A percentile compares a stretch with the other conserved stretches of the same genome.
Conservation (phyloP, 2,329 filamentous ascomycete species). For the Chrysoporthe cubensis region DNA sequence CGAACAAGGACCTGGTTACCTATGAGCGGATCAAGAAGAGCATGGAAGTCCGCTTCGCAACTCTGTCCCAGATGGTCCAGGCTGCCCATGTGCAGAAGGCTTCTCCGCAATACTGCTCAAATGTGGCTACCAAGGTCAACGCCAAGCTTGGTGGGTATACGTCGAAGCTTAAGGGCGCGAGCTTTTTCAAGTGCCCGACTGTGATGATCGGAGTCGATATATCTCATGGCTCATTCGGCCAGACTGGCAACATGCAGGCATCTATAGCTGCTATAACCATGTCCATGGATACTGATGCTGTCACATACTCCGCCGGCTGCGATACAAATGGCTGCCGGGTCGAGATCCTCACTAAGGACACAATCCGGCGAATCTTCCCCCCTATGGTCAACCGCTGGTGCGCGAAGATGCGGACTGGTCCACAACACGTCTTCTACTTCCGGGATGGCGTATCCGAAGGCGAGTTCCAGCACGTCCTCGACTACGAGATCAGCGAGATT, state of each 20-base stretch:
- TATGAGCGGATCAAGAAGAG: slow-evolving; percentile 91
- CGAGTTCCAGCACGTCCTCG: slow-evolving; percentile 79
- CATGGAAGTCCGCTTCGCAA: slow-evolving; percentile 82
- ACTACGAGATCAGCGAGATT: slow-evolving; percentile 76
- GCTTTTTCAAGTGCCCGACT: slow-evolving; percentile 59
- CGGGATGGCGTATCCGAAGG: slow-evolving; percentile 91
- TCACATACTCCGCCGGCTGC: slow-evolving; percentile 77
- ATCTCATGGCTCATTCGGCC: slow-evolving; percentile 77
- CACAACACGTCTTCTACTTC: slow-evolving; percentile 84
- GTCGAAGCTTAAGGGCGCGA: slow-evolving; percentile 46
- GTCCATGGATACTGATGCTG: slow-evolving; percentile 71
- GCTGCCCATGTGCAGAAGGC: slow-evolving; percentile 68
- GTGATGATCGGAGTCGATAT: slow-evolving; percentile 93
- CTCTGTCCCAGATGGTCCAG: slow-evolving; percentile 83
- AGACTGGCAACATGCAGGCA: slow-evolving; percentile 45
- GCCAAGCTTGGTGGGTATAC: slow-evolving; percentile 90
- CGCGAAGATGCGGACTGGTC: slow-evolving; percentile 56
- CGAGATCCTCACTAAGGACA: slow-evolving; percentile 75
- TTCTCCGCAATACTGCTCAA: slow-evolving; percentile 84
- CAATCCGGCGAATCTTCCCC: slow-evolving; percentile 68
- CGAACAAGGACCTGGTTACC: slow-evolving; percentile 68
- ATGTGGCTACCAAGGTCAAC: slow-evolving; percentile 96
- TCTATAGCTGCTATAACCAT: slow-evolving; percentile 90
- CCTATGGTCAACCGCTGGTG: slow-evolving; percentile 70
- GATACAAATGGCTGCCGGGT: slow-evolving; percentile 82